Evolutionary conservation across 2,329 filamentous ascomycete species (phyloP), one percentile per base, ranked within the genome.

Genomic region (Ploettnerulaceae sp.): DNA sequence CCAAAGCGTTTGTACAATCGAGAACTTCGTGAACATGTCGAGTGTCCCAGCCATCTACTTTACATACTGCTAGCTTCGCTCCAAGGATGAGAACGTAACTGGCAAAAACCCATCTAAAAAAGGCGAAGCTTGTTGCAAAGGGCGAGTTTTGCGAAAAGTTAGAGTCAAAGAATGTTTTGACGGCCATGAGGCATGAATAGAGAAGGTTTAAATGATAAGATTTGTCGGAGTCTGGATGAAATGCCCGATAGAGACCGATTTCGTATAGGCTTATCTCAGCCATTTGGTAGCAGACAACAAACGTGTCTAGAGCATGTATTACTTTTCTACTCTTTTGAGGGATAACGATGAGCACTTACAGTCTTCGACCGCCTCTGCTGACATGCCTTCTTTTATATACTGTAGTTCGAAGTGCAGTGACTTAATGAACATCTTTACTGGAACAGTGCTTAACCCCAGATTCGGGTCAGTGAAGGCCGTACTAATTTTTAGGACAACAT

Each of bases 401-500:
- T 45, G 21, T 4, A 48, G 45, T 24, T 51, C 48, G 4, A 12
- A 14, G 7, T 50, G 31, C 12, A 51, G 24, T 12, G 35, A 41
- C 21, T 29, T 39, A 11, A 45, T 45, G 29, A 44, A 45, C 39
- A 45, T 47, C 18, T 32, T 36, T 15, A 48, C 35, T 12, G 40
- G 40, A 4, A 35, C 39, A n/a, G 35, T 28, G 12, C 34, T 36
- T 17, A 29, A 15, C 4, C 28, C 28, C n/a, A 33, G 15, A 21
- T 50, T 35, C 11, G 34, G 26, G 17, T 51, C 48, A 15, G 34
- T 38, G 36, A 53, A 48, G 12, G 36, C 43, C 9, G 29, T 29
- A 20, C 45, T 51, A 5, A 37, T 33, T 20, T 53, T 48, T 9
- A 44, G 22, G 3, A 52, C 21, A 24, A 61, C 45, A 32, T 54